A percentile compares a stretch with the other conserved stretches of the same genome.
Conservation (phyloP, 2,329 filamentous ascomycete genomes). For the Oidium heveae region DNA sequence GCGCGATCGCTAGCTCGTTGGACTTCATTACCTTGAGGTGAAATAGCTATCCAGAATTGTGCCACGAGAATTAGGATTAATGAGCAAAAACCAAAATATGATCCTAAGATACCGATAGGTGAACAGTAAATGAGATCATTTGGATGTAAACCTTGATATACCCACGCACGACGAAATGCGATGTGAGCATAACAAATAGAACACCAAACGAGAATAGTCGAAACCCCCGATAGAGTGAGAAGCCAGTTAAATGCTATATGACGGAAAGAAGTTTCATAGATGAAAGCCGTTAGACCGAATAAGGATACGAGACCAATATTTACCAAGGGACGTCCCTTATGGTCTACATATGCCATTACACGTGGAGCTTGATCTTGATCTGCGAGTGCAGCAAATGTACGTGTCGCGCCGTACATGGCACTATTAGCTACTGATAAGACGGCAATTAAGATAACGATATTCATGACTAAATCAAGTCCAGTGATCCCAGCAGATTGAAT, state of each 20-base stretch:
- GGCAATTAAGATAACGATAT: conserved; percentile 72
- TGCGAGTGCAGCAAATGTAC: conserved; percentile 70
- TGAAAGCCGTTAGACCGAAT: conserved; percentile 52
- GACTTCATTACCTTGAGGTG: conserved; percentile 32
- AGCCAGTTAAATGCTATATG: conserved; percentile 55
- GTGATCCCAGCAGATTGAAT: conserved; percentile 63
- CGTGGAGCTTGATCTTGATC: conserved; percentile 66
- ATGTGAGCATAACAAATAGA: conserved; percentile 76
- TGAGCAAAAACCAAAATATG: conserved; percentile 32
- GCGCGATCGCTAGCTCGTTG: conserved; percentile 22
- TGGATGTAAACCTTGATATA: conserved; percentile 29
- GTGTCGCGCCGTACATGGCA: conserved; percentile 70
- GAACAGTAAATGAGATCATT: conserved; percentile 39
- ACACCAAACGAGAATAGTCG: conserved; percentile 53
- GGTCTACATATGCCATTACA: conserved; percentile 59
- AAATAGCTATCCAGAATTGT: conserved; percentile 58
- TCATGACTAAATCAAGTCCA: conserved; percentile 71
- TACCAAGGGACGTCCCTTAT: conserved; percentile 51
- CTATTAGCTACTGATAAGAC: conserved; percentile 84
- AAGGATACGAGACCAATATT: conserved; percentile 40
- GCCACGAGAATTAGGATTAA: conserved; percentile 19
- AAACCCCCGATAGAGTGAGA: conserved; percentile 45
- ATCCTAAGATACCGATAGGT: conserved; percentile 32
- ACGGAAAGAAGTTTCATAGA: conserved; percentile 33
- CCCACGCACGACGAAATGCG: conserved; percentile 65